These are phyloP conservation scores for Taphrina confusa DNA, from an alignment of 1,139 yeast genomes.

Conservation along the genomic window DNA sequence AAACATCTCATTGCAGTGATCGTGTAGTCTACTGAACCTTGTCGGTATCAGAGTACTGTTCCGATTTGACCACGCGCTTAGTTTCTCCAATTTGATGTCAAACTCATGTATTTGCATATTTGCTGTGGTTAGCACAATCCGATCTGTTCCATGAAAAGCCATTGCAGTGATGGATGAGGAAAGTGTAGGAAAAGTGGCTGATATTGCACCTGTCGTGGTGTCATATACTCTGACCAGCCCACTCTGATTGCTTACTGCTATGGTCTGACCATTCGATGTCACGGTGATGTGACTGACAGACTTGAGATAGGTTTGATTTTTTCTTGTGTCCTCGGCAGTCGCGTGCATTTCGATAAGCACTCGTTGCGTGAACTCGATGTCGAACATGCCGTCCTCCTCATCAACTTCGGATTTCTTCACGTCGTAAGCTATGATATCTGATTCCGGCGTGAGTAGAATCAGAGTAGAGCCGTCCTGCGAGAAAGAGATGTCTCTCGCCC, in stretches of 20 bases:
- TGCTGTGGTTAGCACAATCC: conserved; percentile 57
- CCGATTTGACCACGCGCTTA: conserved; percentile 77
- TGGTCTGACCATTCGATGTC: conserved; percentile 50
- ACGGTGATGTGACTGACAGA: conserved; percentile 58
- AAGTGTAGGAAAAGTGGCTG: conserved; percentile 52
- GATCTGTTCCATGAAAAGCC: conserved; percentile 51
- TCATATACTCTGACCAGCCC: conserved; percentile 66
- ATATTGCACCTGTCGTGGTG: conserved; percentile 37
- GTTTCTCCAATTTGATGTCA: conserved; percentile 46
- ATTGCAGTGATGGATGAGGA: conserved; percentile 65
- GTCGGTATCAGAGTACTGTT: conserved; percentile 75
- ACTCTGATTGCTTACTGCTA: conserved; percentile 62
- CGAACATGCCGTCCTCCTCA: conserved; percentile 51
- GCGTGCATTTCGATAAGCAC: conserved; percentile 37
- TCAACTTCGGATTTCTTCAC: conserved; percentile 48
- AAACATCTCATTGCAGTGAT: conserved; percentile 75
- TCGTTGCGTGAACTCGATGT: conserved; percentile 42
- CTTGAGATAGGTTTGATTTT: conserved; percentile 41
- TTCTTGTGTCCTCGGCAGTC: conserved; percentile 7
- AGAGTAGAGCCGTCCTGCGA: conserved; percentile 50
- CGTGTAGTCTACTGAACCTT: conserved; percentile 60
- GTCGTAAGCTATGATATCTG: conserved; percentile 59
- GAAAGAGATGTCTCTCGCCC: conserved; percentile 57
- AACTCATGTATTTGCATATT: conserved; percentile 78
- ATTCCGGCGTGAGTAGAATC: conserved; percentile 63